Evolutionary conservation across 75 land plant genomes (phyloP).

Genomic region (Cunninghamia lanceolata): DNA sequence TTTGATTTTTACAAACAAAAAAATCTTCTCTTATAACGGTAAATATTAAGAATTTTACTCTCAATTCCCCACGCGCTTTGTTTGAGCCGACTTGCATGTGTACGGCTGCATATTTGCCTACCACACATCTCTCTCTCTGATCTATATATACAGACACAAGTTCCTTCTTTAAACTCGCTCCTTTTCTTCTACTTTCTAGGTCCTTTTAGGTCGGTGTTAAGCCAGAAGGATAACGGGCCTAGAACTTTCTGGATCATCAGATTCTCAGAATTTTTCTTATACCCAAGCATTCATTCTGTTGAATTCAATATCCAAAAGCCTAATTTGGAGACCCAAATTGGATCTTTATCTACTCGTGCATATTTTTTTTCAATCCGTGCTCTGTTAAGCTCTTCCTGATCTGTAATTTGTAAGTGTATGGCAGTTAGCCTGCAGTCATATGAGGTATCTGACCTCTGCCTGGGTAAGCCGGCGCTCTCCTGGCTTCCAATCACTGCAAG

Average conservation of each 20-base stretch:
- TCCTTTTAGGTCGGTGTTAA: neutral
- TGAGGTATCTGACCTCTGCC: conserved; percentile 73
- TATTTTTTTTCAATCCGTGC: neutral
- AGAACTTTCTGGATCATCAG: neutral
- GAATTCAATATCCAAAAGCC: neutral
- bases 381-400: neutral
- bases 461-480: conserved; percentile 76
- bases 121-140: neutral
- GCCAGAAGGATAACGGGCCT: neutral
- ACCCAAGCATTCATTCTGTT: neutral
- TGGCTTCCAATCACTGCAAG: conserved; percentile 44
- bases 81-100: neutral
- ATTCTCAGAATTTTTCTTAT: neutral
- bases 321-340: neutral
- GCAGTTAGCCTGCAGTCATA: conserved; percentile 56
- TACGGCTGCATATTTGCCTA: neutral
- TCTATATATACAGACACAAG: neutral
- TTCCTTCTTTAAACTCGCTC: neutral
- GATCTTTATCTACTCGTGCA: neutral
- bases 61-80: neutral
- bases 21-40: neutral
- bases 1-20: neutral
- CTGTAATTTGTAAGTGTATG: conserved; percentile 48
- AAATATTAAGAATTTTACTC: neutral
- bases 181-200: neutral